phyloP scores from a whole-genome alignment of 345 rosid species.

The Syzygium aqueum region DNA sequence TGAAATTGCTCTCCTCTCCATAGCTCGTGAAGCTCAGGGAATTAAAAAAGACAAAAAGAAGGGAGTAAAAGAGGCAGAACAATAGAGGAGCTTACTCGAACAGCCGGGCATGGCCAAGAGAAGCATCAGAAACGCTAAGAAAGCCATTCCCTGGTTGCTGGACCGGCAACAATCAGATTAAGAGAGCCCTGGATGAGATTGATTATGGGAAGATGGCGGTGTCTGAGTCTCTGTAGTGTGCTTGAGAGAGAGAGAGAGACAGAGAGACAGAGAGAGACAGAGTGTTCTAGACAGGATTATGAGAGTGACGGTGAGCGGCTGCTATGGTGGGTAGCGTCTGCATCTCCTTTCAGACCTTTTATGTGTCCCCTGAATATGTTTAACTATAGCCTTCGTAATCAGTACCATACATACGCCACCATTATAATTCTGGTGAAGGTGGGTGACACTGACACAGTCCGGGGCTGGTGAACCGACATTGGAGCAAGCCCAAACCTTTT shows the following conservation, averaged over 20 bases:
- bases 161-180: background rate
- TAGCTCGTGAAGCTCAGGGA: background rate
- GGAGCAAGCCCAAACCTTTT: background rate
- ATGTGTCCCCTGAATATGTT: background rate
- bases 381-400: background rate
- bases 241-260: background rate
- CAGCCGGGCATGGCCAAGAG: constrained; percentile 40
- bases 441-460: background rate
- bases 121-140: constrained; percentile 33
- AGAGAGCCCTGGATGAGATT: background rate
- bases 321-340: background rate
- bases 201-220: background rate
- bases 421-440: background rate
- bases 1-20: background rate
- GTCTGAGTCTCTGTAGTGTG: background rate
- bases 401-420: background rate
- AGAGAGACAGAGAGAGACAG: background rate
- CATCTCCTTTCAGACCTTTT: background rate
- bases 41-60: background rate
- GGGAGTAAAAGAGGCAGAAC: background rate
- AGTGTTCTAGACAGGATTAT: constrained; percentile 11
- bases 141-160: constrained; percentile 28
- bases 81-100: constrained; percentile 48
- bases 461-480: background rate
- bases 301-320: constrained; percentile 14